Conservation (phyloP, 2,329 filamentous ascomycete genomes). For the Penicillium frequentans region DNA sequence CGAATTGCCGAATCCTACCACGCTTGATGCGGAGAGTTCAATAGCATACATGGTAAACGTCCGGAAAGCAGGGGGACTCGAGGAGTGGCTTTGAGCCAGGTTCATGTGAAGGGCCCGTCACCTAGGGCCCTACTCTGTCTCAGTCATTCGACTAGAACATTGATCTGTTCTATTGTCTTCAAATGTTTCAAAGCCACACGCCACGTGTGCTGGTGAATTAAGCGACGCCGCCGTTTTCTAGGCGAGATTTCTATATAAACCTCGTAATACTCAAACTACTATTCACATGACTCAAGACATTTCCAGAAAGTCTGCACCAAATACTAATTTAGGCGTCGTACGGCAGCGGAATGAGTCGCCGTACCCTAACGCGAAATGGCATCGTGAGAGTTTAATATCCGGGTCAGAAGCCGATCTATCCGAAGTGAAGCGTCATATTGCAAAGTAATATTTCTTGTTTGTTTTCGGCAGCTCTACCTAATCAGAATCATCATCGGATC, state of each 20-base stretch:
- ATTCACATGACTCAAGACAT: not conserved
- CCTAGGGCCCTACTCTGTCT: not conserved
- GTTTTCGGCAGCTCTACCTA: constrained; percentile 8
- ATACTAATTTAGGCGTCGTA: not conserved
- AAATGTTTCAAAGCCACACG: not conserved
- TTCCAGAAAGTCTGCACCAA: not conserved
- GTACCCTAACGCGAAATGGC: not conserved
- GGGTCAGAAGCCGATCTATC: not conserved
- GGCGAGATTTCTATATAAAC: not conserved
- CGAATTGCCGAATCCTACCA: not conserved
- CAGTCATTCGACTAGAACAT: not conserved
- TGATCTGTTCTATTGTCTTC: too few species aligned
- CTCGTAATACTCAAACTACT: not conserved
- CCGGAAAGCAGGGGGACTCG: not conserved
- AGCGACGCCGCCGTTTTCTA: not conserved
- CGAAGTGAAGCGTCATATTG: not conserved
- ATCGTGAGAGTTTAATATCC: not conserved
- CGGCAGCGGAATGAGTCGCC: not conserved
- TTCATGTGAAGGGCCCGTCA: constrained; percentile 5
- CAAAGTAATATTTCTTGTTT: not conserved
- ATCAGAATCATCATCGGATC: constrained; percentile 49
- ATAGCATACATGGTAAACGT: not conserved
- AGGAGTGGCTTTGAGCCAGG: not conserved
- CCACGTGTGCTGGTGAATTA: not conserved
- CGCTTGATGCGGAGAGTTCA: not conserved